Base-by-base conservation (phyloP, 768 basidiomycete genomes). In the Suillus subluteus region DNA sequence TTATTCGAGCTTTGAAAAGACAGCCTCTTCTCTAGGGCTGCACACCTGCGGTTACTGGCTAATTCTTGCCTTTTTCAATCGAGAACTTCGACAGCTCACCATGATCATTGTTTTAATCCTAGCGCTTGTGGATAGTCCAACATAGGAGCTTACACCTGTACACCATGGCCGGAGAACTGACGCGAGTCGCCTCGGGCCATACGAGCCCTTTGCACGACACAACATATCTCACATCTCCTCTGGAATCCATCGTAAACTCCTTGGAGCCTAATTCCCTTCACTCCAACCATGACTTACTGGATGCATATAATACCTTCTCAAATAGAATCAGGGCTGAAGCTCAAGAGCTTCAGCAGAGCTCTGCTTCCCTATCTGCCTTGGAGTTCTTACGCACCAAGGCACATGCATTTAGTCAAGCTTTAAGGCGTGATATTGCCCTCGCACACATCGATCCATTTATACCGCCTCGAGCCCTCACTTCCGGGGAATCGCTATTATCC, bases 251-350 rank as follows among this genome's bases (percentile, higher is more conserved):
- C 46, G 63, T 80, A 11, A 81, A 82, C 66, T 86, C 87, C 4
- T 68, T 82, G 32, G 73, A 77, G n/a, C 78, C 82, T 32, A 72
- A 74, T 2, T 75, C 77, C 8, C 68, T 74, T 40, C 74, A 85
- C n/a, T 79, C 83, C 1, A 65, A 79, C 35, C 86, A 87, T 69
- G 87, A 88, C 73, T 76, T 91, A 66, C 77, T 83, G 48, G 88
- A 91, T 72, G 88, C 90, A 13, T 91, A 91, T 70, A 79, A 76
- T 68, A 79, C 82, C 0, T 79, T 91, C 52, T 82, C 82, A 0
- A 74, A 75, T 37, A 82, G 85, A 35, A 75, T 90, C 64, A 79
- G 75, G 46, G 68, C 70, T 12, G 68, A 72, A 6, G 50, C 54
- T 8, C 64, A 55, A 18, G 30, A 35, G 66, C 65, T 70, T 23